phyloP scores from a whole-genome alignment of 2,329 filamentous ascomycete genomes.

The Colletotrichum euphorbiae region DNA sequence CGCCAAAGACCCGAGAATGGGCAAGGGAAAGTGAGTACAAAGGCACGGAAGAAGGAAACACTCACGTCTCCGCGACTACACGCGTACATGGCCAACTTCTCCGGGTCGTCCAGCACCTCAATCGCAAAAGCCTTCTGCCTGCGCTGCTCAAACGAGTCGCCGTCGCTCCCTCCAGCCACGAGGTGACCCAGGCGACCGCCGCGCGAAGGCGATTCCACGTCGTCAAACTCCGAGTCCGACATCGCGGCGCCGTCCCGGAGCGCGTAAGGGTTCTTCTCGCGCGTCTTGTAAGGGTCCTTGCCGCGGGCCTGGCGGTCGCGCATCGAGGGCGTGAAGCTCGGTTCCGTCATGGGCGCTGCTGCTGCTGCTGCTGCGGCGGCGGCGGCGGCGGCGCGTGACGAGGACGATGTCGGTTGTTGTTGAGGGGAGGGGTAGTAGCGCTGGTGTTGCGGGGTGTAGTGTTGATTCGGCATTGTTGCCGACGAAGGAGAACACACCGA shows the following conservation, averaged over 20 bases:
- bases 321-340: slow-evolving; percentile 60
- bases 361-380: slow-evolving; percentile 47
- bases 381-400: background rate
- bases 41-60: slow-evolving; percentile 34
- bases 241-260: slow-evolving; percentile 48
- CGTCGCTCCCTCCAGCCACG: slow-evolving; percentile 29
- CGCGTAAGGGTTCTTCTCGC: slow-evolving; percentile 46
- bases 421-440: slow-evolving; percentile 31
- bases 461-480: slow-evolving; percentile 21
- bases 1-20: too few species aligned
- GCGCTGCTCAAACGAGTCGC: slow-evolving; percentile 55
- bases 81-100: slow-evolving; percentile 70
- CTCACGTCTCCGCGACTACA: slow-evolving; percentile 66
- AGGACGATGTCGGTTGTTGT: slow-evolving; percentile 23
- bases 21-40: too few species aligned
- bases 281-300: slow-evolving; percentile 57
- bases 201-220: slow-evolving; percentile 27
- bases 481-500: too few species aligned
- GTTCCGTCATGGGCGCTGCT: slow-evolving; percentile 39
- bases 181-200: slow-evolving; percentile 22
- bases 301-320: slow-evolving; percentile 70
- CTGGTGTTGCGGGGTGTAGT: slow-evolving; percentile 31
- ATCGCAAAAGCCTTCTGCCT: slow-evolving; percentile 63
- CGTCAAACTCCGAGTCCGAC: slow-evolving; percentile 43
- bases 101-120: slow-evolving; percentile 66